Percentiles rank a stretch among this genome's conserved stretches.
These are phyloP conservation scores for Usnea hakonensis DNA, from an alignment of 495 filamentous ascomycete genomes.

Conservation along the genomic window DNA sequence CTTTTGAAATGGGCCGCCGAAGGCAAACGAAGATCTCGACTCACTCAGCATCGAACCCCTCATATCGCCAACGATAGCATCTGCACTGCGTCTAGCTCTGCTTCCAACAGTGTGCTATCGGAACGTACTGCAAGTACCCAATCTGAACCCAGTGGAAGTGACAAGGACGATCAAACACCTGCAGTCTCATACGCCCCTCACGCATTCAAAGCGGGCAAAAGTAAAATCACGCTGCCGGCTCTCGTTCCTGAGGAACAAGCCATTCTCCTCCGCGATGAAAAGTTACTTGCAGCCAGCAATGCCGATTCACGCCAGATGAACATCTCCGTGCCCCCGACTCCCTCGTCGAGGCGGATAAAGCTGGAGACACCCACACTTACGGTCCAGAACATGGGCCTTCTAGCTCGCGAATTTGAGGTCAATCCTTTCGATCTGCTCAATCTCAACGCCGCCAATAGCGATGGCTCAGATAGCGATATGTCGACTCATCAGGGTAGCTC, in stretches of 20 bases:
- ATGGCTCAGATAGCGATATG: neutral
- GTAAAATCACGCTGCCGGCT: slow-evolving; percentile 26
- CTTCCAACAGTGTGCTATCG: slow-evolving; percentile 1
- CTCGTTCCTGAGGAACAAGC: slow-evolving; percentile 41
- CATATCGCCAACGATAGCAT: slow-evolving; percentile 16
- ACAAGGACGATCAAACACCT: neutral
- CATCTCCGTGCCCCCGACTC: slow-evolving; percentile 1
- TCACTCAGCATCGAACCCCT: neutral
- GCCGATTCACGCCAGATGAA: neutral
- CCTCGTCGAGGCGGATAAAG: neutral
- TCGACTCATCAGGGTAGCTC: neutral
- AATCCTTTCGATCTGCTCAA: slow-evolving; percentile 8
- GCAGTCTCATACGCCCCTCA: neutral
- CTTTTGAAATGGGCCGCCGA: slow-evolving; percentile 48
- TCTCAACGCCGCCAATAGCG: neutral
- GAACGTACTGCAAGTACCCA: neutral
- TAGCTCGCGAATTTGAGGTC: slow-evolving; percentile 16
- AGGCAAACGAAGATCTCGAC: slow-evolving; percentile 14
- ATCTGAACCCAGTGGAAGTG: too few species aligned
- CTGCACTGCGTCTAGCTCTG: slow-evolving; percentile 11
- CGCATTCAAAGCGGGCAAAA: slow-evolving; percentile 13
- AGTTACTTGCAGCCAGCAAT: slow-evolving; percentile 35
- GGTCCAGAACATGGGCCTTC: slow-evolving; percentile 18
- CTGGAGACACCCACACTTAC: slow-evolving; percentile 16
- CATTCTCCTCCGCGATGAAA: slow-evolving; percentile 38